Percentiles rank a stretch among this genome's conserved stretches.
Conservation (phyloP, 2,329 filamentous ascomycete genomes). For the Hypoxylon sp. region DNA sequence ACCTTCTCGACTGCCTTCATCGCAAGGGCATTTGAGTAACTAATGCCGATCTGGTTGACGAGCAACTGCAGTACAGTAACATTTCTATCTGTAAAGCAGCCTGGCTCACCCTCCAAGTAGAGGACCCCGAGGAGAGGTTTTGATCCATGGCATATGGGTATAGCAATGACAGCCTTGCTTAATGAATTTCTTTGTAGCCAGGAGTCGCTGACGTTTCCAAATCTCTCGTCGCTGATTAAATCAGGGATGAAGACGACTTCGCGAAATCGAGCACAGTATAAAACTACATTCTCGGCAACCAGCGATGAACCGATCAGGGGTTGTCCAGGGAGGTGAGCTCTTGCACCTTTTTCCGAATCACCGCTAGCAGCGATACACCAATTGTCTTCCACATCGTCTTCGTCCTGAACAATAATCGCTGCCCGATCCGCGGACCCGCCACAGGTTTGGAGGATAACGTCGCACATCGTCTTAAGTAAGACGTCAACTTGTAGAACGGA, state of each 20-base stretch:
- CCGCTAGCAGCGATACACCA: slow-evolving; percentile 84
- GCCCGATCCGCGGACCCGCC: slow-evolving; percentile 79
- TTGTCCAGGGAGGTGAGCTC: slow-evolving; percentile 75
- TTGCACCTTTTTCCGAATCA: slow-evolving; percentile 77
- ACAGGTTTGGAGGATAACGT: slow-evolving; percentile 84
- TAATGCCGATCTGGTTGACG: slow-evolving; percentile 83
- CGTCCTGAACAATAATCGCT: slow-evolving; percentile 81
- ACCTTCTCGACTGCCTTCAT: slow-evolving; percentile 83
- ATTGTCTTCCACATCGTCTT: slow-evolving; percentile 67
- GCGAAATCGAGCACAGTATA: slow-evolving; percentile 83
- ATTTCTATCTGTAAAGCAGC: slow-evolving; percentile 82
- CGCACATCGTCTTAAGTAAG: slow-evolving; percentile 84
- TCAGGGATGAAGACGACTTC: slow-evolving; percentile 83
- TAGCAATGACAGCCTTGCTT: slow-evolving; percentile 83
- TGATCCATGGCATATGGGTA: slow-evolving; percentile 81
- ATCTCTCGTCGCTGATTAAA: slow-evolving; percentile 81
- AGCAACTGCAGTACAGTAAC: slow-evolving; percentile 77
- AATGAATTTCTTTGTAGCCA: slow-evolving; percentile 78
- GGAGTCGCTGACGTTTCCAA: slow-evolving; percentile 79
- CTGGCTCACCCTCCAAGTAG: slow-evolving; percentile 81
- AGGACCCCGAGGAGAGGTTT: slow-evolving; percentile 80
- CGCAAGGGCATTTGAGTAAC: slow-evolving; percentile 76
- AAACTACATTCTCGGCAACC: slow-evolving; percentile 82
- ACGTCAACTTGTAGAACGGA: slow-evolving; percentile 83
- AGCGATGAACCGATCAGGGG: slow-evolving; percentile 75